phyloP scores from a whole-genome alignment of 108 stramenopile species.

The Epithemia pelagica region DNA sequence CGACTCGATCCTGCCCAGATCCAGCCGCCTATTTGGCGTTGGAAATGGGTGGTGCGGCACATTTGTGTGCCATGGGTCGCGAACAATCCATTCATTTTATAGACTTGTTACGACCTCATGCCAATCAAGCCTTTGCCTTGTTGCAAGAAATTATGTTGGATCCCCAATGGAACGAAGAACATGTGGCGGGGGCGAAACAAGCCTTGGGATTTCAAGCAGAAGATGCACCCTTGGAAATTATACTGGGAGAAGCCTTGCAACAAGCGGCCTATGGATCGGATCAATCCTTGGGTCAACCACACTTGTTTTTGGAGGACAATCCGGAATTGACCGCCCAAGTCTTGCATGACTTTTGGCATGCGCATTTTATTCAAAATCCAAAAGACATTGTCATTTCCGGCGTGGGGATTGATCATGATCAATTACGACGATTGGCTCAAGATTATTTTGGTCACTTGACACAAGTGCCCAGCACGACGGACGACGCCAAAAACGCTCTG shows the following conservation, averaged over 20 bases:
- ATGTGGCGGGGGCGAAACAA: slow-evolving; percentile 63
- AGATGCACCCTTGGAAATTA: slow-evolving; percentile 66
- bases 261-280: slow-evolving; percentile 75
- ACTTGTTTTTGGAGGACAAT: slow-evolving; percentile 63
- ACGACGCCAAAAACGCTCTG: not conserved
- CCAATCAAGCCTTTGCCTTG: slow-evolving; percentile 66
- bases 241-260: slow-evolving; percentile 84
- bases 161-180: slow-evolving; percentile 40
- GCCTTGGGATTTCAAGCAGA: slow-evolving; percentile 75
- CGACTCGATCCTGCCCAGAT: slow-evolving; percentile 32
- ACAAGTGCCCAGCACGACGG: slow-evolving; percentile 6
- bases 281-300: slow-evolving; percentile 82
- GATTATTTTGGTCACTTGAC: slow-evolving; percentile 72
- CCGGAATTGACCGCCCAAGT: slow-evolving; percentile 48
- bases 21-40: slow-evolving; percentile 32
- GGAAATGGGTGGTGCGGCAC: slow-evolving; percentile 63
- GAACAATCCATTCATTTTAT: slow-evolving; percentile 92
- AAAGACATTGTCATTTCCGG: slow-evolving; percentile 84
- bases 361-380: slow-evolving; percentile 60
- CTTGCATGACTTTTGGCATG: slow-evolving; percentile 56
- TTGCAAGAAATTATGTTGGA: slow-evolving; percentile 61
- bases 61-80: slow-evolving; percentile 70
- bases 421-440: slow-evolving; percentile 74
- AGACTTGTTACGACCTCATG: slow-evolving; percentile 88
- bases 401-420: slow-evolving; percentile 91